Evolutionary conservation across 2,329 filamentous ascomycete species (phyloP).

Genomic region (Laburnicola sp.): DNA sequence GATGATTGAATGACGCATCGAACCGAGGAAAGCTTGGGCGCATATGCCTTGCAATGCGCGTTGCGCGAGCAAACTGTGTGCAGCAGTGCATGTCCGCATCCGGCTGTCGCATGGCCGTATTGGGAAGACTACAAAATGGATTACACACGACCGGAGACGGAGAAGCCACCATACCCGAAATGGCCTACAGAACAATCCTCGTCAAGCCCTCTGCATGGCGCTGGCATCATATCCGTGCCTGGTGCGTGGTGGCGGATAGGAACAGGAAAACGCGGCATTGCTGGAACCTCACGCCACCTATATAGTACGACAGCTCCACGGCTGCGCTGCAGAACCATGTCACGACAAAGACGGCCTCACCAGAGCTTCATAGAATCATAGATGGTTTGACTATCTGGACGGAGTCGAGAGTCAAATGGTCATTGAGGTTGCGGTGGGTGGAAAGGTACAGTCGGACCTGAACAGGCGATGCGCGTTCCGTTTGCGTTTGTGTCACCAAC

Average conservation of each 20-base stretch:
- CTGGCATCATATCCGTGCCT: background rate
- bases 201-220: slow-evolving; percentile 5
- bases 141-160: slow-evolving; percentile 2
- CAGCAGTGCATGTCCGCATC: slow-evolving; percentile 8
- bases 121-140: slow-evolving; percentile 11
- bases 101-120: slow-evolving; percentile 6
- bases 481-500: background rate
- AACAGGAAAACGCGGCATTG: background rate
- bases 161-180: slow-evolving; percentile 2
- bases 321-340: background rate
- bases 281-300: background rate
- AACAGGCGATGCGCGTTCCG: background rate
- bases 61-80: background rate
- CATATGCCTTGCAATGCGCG: background rate
- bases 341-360: background rate
- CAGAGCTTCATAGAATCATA: background rate
- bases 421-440: background rate
- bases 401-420: background rate
- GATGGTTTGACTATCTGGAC: too few species aligned
- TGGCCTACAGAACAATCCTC: background rate
- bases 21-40: background rate
- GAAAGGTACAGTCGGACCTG: background rate
- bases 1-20: background rate
- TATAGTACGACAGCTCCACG: too few species aligned
- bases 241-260: slow-evolving; percentile 1